Evolutionary conservation across 768 basidiomycete species (phyloP), one percentile per base, ranked within the genome.

Genomic region (Panaeolus cyanescens): DNA sequence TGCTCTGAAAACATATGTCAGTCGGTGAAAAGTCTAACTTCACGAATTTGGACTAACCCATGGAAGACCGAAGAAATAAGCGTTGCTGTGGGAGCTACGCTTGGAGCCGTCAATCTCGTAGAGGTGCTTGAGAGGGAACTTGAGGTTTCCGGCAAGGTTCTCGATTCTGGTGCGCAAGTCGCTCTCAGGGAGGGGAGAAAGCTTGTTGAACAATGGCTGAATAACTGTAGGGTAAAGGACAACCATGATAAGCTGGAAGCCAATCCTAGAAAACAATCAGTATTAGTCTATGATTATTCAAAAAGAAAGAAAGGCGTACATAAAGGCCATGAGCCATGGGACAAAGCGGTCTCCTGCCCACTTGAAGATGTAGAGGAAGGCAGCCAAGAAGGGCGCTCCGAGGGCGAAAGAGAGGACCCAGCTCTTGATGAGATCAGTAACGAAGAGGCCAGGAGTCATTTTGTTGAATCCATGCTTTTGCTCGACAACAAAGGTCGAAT

Each of bases 61-160:
- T 1, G 96, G 96, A 12, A 98, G 84, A 61, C 96, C 96, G 65
- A 95, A 98, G 82, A 98, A 98, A 79, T 97, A 99, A n/a, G 96
- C 96, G 66, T 98, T 98, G 67, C 90, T 92, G 76, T 99, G 96
- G 2, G 93, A 91, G 75, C 91, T 93, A 54, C 96, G 87, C 79
- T 97, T 97, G 33, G 92, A 95, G 30, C 97, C 97, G 71, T 99
- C 96, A 66, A 99, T 98, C 72, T 97, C 95, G 72, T 96, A 99
- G 56, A 99, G 74, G 73, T 96, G 91, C 70, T 91, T 97, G 59
- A 98, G 79, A 0, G 97, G 96, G 84, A 99, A 99, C 60, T 89
- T 87, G 68, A 99, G 89, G 69, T 88, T 89, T 37, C 77, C 67
- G 0, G 96, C 93, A 15, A 99, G 81, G 0, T 74, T 70, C 68